Base-by-base conservation (phyloP, 192 early-diverging fungal species). In the Backusella westeae region DNA sequence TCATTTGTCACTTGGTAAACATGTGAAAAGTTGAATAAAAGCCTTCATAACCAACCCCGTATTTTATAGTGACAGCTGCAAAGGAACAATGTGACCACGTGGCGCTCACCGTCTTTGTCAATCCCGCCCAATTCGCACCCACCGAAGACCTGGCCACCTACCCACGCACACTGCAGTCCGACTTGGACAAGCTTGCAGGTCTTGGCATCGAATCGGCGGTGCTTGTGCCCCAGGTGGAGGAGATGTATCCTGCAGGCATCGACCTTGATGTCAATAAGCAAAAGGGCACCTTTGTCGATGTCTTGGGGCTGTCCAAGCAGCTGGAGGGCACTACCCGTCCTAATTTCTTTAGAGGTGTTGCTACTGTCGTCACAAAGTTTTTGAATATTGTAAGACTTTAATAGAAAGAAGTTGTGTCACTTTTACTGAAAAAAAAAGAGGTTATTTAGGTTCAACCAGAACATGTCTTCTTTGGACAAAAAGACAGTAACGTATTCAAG, bases 111-210 rank as follows among this genome's bases (percentile, higher is more conserved):
- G 96, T 99, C 73, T 99, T 98, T 85, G 98, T 99, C 39, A 99
- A 99, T 78, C 98, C 98, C n/a, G 94, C 98, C 6, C 98, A 99
- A 78, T 99, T 99, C 78, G 96, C 96, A 6, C 98, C 97, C 0
- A 91, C 92, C 71, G 98, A 99, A 82, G 98, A 99, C 81, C 86
- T 98, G 32, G 90, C 86, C 68, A 86, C 88, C 63, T 99, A 99
- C 81, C 98, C 98, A 41, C 92, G 96, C 26, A 96, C 95, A 0
- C 81, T 96, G 12, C 87, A 91, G 23, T 41, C 79, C 1, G 98
- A 99, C 82, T 79, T 97, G n/a, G 83, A 82, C 4, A 82, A 90
- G 63, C 84, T 99, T 23, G 81, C 81, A 14, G 81, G 82, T 19
- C 73, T 84, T 1, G 56, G 81, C 69, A 52, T 88, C 79, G 80